Evolutionary conservation across 108 stramenopile species (phyloP).

Genomic region (Stephanodiscus triporus): DNA sequence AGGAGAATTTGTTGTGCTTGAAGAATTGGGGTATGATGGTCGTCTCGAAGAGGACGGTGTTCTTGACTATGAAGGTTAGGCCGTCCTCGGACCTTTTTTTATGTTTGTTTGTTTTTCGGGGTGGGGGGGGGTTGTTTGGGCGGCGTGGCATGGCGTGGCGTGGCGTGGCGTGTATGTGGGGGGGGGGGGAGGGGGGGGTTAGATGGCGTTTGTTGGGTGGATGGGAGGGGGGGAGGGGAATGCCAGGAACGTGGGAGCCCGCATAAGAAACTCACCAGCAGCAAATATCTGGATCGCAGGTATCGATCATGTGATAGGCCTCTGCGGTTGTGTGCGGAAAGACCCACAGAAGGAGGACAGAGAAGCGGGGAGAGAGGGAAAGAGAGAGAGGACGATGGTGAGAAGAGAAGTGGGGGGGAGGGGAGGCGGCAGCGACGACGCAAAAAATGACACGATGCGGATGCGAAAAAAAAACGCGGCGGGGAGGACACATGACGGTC

Average conservation of each 20-base stretch:
- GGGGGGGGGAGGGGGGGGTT: neutral
- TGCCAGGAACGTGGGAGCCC: neutral
- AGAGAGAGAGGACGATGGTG: neutral
- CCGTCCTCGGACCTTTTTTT: slow-evolving; percentile 65
- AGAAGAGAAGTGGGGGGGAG: neutral
- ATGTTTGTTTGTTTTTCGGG: too few species aligned
- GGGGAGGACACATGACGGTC: too few species aligned
- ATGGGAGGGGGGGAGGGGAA: neutral
- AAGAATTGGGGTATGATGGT: slow-evolving; percentile 92
- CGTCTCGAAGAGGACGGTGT: slow-evolving; percentile 70
- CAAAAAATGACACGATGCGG: neutral
- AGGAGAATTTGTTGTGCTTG: slow-evolving; percentile 92
- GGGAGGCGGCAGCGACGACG: neutral
- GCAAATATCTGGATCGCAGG: slow-evolving; percentile 67
- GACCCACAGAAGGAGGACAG: slow-evolving; percentile 3
- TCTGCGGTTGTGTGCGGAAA: slow-evolving; percentile 50
- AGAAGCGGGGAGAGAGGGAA: neutral
- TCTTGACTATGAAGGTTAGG: slow-evolving; percentile 80
- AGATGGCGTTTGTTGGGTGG: neutral
- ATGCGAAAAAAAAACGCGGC: too few species aligned
- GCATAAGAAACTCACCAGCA: slow-evolving; percentile 56
- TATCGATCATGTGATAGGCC: slow-evolving; percentile 88
- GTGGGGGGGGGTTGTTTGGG: neutral
- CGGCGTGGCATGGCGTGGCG: too few species aligned
- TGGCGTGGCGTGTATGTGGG: too few species aligned